These are phyloP conservation scores for Leccinum truebloodii DNA, from an alignment of 768 basidiomycete genomes.

Conservation along the genomic window DNA sequence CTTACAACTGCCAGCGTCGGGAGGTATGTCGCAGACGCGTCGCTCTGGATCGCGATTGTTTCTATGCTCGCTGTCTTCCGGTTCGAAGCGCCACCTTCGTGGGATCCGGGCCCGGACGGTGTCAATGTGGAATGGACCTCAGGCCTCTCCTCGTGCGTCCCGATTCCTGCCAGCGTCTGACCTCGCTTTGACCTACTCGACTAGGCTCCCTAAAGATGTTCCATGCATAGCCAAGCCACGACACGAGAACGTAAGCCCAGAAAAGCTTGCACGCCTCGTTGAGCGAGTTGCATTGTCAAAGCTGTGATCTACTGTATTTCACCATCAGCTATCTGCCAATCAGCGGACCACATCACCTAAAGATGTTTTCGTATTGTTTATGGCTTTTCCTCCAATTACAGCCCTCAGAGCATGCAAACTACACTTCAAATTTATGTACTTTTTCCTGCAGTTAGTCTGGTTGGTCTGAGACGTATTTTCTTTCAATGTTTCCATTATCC, in stretches of 20 bases:
- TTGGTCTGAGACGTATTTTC: too few species aligned
- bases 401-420: too few species aligned
- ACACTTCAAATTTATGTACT: too few species aligned
- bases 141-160: conserved; percentile 23
- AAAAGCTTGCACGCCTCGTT: conserved; percentile 16
- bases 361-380: not conserved
- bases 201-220: conserved; percentile 15
- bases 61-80: conserved; percentile 22
- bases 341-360: not conserved
- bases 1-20: conserved; percentile 38
- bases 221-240: conserved; percentile 15
- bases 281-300: conserved; percentile 4
- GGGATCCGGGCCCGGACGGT: conserved; percentile 23
- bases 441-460: too few species aligned
- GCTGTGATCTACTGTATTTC: not conserved
- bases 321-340: not conserved
- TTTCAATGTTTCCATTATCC: too few species aligned
- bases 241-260: conserved; percentile 1
- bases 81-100: conserved; percentile 11
- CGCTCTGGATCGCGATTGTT: conserved; percentile 33
- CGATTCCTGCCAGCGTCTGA: not conserved
- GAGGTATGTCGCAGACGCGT: conserved; percentile 40
- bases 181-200: not conserved
- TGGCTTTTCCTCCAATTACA: too few species aligned
- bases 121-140: conserved; percentile 21